phyloP scores from a whole-genome alignment of 257 asterid genomes.

The Solanum piurae region DNA sequence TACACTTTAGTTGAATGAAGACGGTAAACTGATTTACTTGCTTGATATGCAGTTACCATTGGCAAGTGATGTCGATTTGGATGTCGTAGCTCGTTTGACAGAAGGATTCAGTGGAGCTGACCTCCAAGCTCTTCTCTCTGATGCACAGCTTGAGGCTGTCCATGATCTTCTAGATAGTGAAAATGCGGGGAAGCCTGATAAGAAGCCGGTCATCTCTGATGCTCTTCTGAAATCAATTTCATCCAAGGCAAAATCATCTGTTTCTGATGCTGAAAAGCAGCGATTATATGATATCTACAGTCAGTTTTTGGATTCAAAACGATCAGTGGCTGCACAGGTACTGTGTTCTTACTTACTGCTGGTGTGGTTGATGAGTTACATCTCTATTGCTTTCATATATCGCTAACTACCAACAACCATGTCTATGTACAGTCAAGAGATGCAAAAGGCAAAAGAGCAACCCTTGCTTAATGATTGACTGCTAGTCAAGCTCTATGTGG shows the following conservation, averaged over 20 bases:
- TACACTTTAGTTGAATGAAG: background rate
- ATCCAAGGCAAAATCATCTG: conserved; percentile 71
- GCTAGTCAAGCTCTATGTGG: background rate
- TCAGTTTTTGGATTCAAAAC: conserved; percentile 82
- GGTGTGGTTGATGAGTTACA: conserved; percentile 1
- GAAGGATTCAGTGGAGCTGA: conserved; percentile 98
- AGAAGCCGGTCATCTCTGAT: conserved; percentile 54
- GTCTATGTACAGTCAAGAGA: conserved; percentile 65
- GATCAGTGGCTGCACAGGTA: conserved; percentile 66
- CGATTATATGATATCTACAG: conserved; percentile 63
- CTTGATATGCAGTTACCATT: conserved; percentile 51
- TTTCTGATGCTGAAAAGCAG: conserved; percentile 72
- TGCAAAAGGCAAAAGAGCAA: conserved; percentile 83
- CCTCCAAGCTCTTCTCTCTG: conserved; percentile 91
- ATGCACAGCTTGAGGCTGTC: conserved; percentile 90
- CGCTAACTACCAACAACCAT: background rate
- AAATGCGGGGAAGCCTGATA: conserved; percentile 23
- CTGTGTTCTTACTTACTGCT: background rate
- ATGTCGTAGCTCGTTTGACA: conserved; percentile 42
- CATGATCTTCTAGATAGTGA: conserved; percentile 52
- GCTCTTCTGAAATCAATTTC: conserved; percentile 56
- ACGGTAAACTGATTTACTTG: background rate
- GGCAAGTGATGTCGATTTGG: conserved; percentile 66
- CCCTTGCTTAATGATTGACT: conserved; percentile 46
- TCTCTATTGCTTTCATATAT: background rate